Evolutionary conservation across 352 stramenopile species (phyloP), one percentile per base, ranked within the genome.

Genomic region (Blastocystis sp.): DNA sequence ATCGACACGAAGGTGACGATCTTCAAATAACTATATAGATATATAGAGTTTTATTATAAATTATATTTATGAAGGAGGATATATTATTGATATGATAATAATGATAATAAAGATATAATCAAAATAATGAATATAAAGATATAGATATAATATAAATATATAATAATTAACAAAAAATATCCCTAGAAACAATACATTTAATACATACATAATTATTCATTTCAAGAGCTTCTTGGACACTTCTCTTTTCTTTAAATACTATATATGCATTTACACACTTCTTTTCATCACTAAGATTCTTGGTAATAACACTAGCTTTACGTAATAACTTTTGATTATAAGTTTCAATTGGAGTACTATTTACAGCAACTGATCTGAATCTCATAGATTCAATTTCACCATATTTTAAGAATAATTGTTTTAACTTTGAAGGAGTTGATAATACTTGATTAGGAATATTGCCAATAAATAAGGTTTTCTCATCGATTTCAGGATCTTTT

Each of bases 231-330:
- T 46, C 36, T 7, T 32, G 24, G 5, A 62, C 34, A 10, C 39
- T 40, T n/a, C 54, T 28, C n/a, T 28, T 52, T 10, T 47, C 18
- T 4, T 62, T 19, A 24, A 31, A 62, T 18, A 62, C 52, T 16
- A 62, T 62, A 19, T 62, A 62, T 1, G 52, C 52, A 27, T 62
- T 62, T 28, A 62, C 52, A 13, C 16, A 62, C 52, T 62, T 62
- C 21, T 37, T 62, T 6, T 62, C 52, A 2, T 62, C 37, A 18
- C 32, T 62, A 7, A 62, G 23, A 13, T 62, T 62, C 19, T 48
- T 62, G 19, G 48, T 24, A 37, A 62, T 62, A n/a, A 62, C 18
- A 33, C 39, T 18, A 32, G 16, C 52, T 24, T 62, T 62, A 27
- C 54, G 48, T 18, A 62, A 18, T 6, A 62, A 32, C 27, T 62